phyloP scores from a whole-genome alignment of 768 basidiomycete species.

The Boletus pseudopeckii region DNA sequence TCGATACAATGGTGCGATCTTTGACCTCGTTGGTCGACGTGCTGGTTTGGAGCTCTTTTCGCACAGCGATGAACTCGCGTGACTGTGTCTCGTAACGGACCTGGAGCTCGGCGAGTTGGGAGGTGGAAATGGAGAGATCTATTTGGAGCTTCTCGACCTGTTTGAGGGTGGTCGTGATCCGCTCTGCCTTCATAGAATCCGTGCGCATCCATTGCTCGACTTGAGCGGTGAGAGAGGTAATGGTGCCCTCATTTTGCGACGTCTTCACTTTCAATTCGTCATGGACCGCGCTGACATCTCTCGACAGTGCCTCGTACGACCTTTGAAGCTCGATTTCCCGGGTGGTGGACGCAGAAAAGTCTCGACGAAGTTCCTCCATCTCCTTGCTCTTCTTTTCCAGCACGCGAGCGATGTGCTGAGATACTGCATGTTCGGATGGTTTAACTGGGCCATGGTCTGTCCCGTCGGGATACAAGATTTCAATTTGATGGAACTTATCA shows the following conservation, averaged over 20 bases:
- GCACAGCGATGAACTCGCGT: background rate
- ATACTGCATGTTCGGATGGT: background rate
- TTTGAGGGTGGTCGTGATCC: background rate
- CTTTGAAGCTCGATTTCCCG: conserved; percentile 3
- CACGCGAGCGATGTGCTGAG: background rate
- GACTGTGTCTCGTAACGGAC: conserved; percentile 4
- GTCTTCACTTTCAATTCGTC: conserved; percentile 1
- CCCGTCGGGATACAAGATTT: background rate
- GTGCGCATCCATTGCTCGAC: background rate
- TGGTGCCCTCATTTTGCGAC: background rate
- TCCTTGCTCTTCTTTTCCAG: background rate
- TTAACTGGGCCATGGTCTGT: no score
- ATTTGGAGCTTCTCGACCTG: background rate
- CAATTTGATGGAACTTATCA: background rate
- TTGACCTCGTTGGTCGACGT: background rate
- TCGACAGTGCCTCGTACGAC: background rate
- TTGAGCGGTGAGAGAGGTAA: background rate
- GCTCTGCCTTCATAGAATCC: background rate
- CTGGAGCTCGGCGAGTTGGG: background rate
- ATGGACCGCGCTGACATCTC: background rate
- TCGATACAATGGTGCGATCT: background rate
- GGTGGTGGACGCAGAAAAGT: background rate
- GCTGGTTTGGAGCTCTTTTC: background rate
- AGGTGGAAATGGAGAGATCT: background rate
- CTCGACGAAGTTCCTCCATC: conserved; percentile 1